Conservation (phyloP, 768 basidiomycete species). For the Clitopilus passeckerianus region DNA sequence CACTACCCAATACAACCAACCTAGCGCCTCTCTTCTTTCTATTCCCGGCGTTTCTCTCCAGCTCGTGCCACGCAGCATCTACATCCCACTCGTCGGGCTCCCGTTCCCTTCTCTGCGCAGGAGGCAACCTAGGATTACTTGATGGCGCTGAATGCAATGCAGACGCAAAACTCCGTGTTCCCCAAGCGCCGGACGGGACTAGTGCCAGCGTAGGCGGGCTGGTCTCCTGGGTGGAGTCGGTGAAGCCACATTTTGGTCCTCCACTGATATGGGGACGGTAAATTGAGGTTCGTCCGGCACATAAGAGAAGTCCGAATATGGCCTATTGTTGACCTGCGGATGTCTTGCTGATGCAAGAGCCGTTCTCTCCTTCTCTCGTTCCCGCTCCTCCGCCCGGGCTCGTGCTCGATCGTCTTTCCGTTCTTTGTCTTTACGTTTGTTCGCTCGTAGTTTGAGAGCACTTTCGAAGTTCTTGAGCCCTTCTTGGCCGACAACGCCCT, state of each 20-base stretch:
- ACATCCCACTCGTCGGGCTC: slow-evolving; percentile 71
- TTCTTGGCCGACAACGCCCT: slow-evolving; percentile 68
- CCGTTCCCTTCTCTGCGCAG: slow-evolving; percentile 24
- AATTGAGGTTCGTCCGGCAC: slow-evolving; percentile 12
- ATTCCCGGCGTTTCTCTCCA: slow-evolving; percentile 54
- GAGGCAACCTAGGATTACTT: slow-evolving; percentile 19
- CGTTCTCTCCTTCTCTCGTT: slow-evolving; percentile 50
- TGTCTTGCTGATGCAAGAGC: slow-evolving; percentile 13
- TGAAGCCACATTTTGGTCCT: slow-evolving; percentile 15
- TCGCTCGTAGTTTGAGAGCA: slow-evolving; percentile 68
- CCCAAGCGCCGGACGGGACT: slow-evolving; percentile 60
- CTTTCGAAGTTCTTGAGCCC: slow-evolving; percentile 81
- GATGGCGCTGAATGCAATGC: slow-evolving; percentile 54
- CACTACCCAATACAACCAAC: slow-evolving; percentile 70
- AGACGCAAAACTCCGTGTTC: slow-evolving; percentile 76
- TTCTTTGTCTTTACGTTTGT: slow-evolving; percentile 75
- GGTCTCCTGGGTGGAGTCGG: slow-evolving; percentile 17
- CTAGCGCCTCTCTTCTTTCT: slow-evolving; percentile 59
- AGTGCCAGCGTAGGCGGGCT: slow-evolving; percentile 9
- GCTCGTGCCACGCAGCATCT: slow-evolving; percentile 76
- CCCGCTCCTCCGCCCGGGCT: slow-evolving; percentile 69
- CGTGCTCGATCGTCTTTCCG: slow-evolving; percentile 86
- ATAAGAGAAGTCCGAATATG: slow-evolving; percentile 1
- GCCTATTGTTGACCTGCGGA: background rate
- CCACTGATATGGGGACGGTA: slow-evolving; percentile 16